Evolutionary conservation across 371 early-diverging fungal species (phyloP), one percentile per base, ranked within the genome.

Genomic region (Mortierella sp.): DNA sequence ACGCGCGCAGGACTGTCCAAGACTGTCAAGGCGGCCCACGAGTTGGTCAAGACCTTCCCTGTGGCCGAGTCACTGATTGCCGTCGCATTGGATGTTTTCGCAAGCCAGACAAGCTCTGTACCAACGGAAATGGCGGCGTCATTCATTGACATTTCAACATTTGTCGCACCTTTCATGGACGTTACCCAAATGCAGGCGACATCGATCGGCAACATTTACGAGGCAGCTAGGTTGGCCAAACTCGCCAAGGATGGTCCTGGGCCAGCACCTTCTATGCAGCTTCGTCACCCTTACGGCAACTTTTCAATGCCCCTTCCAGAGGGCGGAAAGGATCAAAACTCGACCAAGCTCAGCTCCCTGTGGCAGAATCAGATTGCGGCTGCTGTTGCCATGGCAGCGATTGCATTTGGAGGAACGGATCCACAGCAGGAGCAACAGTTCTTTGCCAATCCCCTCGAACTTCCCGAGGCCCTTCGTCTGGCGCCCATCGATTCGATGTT

Each of bases 341-440:
- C 76, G 43, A 64, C 69, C 46, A 74, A 64, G 46, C 69, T 74
- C 49, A 69, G 69, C 19, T 65, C 76, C 9, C 58, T 69, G 69
- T 74, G 76, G 76, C 76, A 74, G 51, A 61, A 31, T 28, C 76
- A 74, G 41, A 74, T 74, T 39, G 64, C 76, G 6, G 69, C 76
- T 4, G 76, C 76, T 0, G 76, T 74, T 18, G 76, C 76, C 3
- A 74, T 74, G 76, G 76, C 76, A 0, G 76, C 76, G 0, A 74
- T 74, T 54, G 76, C 76, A 3, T 74, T 74, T 54, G 76, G 76
- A 1, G 76, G 76, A 2, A 58, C 76, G 12, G 76, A 74, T 30
- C 76, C 76, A n/a, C 69, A 68, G 42, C 76, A 74, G 30, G 76
- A 74, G 45, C 76, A 69, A 26, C 76, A 74, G 34, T 74, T 74